phyloP scores from a whole-genome alignment of 169 alveolate genomes.

The Ichthyophthirius multifiliis region DNA sequence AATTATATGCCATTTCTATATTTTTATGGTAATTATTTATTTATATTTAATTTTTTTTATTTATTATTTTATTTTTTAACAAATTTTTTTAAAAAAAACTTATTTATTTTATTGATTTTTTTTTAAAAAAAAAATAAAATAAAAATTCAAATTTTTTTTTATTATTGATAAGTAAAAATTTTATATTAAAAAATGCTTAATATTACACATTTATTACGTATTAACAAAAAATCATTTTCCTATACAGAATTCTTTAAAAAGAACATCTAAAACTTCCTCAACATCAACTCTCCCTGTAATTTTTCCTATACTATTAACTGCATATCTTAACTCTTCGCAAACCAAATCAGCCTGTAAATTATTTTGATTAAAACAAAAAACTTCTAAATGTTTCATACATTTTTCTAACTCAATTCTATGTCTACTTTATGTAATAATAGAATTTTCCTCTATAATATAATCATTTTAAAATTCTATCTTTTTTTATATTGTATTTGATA shows the following conservation, averaged over 20 bases:
- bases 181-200: too few species aligned
- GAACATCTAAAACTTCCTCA: conserved; percentile 41
- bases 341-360: conserved; percentile 23
- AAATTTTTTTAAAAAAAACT: too few species aligned
- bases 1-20: too few species aligned
- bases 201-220: too few species aligned
- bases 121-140: too few species aligned
- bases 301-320: conserved; percentile 33
- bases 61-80: too few species aligned
- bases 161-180: too few species aligned
- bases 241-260: conserved; percentile 45
- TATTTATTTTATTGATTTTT: too few species aligned
- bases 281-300: conserved; percentile 42
- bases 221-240: conserved; percentile 46
- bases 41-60: too few species aligned
- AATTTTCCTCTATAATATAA: not conserved
- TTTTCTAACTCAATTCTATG: conserved; percentile 20
- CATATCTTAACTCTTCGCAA: conserved; percentile 43
- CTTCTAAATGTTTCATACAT: not conserved
- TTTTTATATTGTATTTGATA: not conserved
- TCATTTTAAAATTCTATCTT: not conserved
- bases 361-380: not conserved
- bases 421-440: conserved; percentile 22
- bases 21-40: too few species aligned
- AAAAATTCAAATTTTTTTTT: too few species aligned